Percentiles rank a stretch among this genome's conserved stretches.
Evolutionary conservation across 768 basidiomycete species (phyloP).

Genomic region (Kondoa subrosea): DNA sequence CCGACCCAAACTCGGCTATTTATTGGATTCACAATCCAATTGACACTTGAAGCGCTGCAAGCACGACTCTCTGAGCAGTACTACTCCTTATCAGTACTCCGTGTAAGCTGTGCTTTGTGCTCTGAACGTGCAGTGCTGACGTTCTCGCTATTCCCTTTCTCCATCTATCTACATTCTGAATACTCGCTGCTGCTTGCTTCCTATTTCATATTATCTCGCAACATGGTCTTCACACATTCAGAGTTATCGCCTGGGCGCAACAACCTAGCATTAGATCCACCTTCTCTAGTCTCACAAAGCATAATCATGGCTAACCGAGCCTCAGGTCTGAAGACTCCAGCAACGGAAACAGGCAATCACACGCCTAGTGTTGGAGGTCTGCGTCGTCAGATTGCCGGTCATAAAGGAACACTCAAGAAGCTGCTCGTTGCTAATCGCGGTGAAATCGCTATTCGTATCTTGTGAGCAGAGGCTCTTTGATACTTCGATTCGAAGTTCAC

Average conservation of each 20-base stretch:
- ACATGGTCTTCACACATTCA: neutral
- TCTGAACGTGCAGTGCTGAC: too few species aligned
- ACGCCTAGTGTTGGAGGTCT: neutral
- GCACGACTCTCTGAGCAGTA: too few species aligned
- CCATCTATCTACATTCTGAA: too few species aligned
- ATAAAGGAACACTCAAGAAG: slow-evolving; percentile 2
- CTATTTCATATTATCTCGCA: too few species aligned
- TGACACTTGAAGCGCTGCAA: too few species aligned
- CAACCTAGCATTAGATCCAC: neutral
- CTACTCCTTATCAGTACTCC: too few species aligned
- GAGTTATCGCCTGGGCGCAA: neutral
- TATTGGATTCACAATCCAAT: too few species aligned
- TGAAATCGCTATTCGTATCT: slow-evolving; percentile 97
- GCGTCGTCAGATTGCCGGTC: neutral
- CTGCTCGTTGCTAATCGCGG: slow-evolving; percentile 1
- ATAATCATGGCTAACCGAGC: neutral
- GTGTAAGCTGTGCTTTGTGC: too few species aligned
- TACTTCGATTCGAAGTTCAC: too few species aligned
- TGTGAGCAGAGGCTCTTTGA: slow-evolving; percentile 35
- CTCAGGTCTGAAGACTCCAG: neutral
- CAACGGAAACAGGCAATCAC: neutral
- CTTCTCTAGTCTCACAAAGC: too few species aligned
- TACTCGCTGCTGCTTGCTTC: neutral
- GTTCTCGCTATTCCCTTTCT: too few species aligned
- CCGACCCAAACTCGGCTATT: too few species aligned